Percentiles rank a stretch among this genome's conserved stretches.
These are phyloP conservation scores for Royoungia palumana DNA, from an alignment of 768 basidiomycete species.

Conservation along the genomic window DNA sequence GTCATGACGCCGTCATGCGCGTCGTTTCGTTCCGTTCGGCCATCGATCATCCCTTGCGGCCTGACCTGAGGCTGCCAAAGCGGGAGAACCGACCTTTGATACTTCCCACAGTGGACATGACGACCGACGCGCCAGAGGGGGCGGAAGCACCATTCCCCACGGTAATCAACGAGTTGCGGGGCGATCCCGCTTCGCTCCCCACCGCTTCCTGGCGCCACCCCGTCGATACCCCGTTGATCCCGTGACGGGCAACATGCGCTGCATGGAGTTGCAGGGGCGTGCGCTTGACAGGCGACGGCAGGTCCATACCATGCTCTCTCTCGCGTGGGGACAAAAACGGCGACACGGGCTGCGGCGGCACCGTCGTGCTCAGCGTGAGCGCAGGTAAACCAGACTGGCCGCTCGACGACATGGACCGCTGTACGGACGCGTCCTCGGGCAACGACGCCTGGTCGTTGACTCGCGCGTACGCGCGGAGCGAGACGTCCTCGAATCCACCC, in stretches of 20 bases:
- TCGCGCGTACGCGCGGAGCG: slow-evolving; percentile 37
- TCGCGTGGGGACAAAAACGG: slow-evolving; percentile 33
- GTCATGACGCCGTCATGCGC: not conserved
- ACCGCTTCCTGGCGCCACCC: slow-evolving; percentile 58
- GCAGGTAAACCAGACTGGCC: slow-evolving; percentile 41
- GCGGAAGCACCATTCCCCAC: slow-evolving; percentile 47
- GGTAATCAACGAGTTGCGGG: slow-evolving; percentile 73
- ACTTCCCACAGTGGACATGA: slow-evolving; percentile 61
- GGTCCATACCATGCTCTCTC: slow-evolving; percentile 9
- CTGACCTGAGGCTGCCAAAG: slow-evolving; percentile 65
- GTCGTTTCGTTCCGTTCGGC: not conserved
- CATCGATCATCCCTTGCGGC: slow-evolving; percentile 34
- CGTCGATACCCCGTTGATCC: slow-evolving; percentile 77
- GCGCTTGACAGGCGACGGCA: slow-evolving; percentile 41
- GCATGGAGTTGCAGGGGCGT: slow-evolving; percentile 79
- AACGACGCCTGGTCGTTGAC: slow-evolving; percentile 47
- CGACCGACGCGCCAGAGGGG: slow-evolving; percentile 54
- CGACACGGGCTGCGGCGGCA: slow-evolving; percentile 45
- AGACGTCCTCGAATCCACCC: slow-evolving; percentile 48
- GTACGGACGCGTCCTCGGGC: slow-evolving; percentile 46
- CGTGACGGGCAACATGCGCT: slow-evolving; percentile 77
- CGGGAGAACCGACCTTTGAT: slow-evolving; percentile 74
- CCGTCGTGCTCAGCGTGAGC: slow-evolving; percentile 45
- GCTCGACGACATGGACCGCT: slow-evolving; percentile 47
- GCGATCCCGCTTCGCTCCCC: slow-evolving; percentile 50